Percentiles rank a stretch among this genome's conserved stretches.
Evolutionary conservation across 1,284 basidiomycete genomes (phyloP).

Genomic region (Trichosporon asahii): DNA sequence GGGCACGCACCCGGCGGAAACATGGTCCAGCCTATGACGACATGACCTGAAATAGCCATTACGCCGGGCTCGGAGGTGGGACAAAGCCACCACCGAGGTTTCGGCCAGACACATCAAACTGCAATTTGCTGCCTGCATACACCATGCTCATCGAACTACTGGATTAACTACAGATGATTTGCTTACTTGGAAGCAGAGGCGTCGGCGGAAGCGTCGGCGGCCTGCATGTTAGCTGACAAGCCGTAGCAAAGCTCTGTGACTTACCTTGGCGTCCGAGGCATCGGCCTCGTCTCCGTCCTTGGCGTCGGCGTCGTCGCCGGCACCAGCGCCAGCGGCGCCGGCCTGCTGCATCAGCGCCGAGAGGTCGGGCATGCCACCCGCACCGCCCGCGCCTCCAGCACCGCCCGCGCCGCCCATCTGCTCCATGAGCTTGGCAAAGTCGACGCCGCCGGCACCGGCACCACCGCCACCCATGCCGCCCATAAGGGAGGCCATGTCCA

Average conservation of each 20-base stretch:
- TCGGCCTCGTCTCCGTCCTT: slow-evolving; percentile 50
- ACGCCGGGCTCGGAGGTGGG: background rate
- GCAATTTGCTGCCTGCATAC: slow-evolving; percentile 4
- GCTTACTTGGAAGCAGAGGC: background rate
- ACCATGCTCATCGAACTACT: background rate
- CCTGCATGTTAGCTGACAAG: background rate
- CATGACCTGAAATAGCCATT: slow-evolving; percentile 3
- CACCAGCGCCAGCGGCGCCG: slow-evolving; percentile 38
- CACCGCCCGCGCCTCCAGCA: slow-evolving; percentile 56
- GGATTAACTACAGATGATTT: slow-evolving; percentile 4
- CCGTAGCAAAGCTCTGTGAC: background rate
- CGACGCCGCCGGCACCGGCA: slow-evolving; percentile 56
- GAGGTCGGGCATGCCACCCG: slow-evolving; percentile 38
- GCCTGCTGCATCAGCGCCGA: slow-evolving; percentile 48
- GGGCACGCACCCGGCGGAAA: background rate
- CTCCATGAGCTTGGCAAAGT: slow-evolving; percentile 49
- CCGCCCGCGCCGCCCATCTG: slow-evolving; percentile 47
- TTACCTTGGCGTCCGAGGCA: slow-evolving; percentile 37
- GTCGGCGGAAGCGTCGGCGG: background rate
- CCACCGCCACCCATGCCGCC: slow-evolving; percentile 53
- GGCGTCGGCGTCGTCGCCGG: slow-evolving; percentile 41
- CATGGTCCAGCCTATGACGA: slow-evolving; percentile 6
- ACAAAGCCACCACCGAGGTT: background rate
- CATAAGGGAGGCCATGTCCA: slow-evolving; percentile 29
- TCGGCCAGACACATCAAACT: background rate